These are phyloP conservation scores for maize (Zea mays) DNA, from an alignment of 176 grass and related monocot genomes.

Conservation along the genomic window DNA sequence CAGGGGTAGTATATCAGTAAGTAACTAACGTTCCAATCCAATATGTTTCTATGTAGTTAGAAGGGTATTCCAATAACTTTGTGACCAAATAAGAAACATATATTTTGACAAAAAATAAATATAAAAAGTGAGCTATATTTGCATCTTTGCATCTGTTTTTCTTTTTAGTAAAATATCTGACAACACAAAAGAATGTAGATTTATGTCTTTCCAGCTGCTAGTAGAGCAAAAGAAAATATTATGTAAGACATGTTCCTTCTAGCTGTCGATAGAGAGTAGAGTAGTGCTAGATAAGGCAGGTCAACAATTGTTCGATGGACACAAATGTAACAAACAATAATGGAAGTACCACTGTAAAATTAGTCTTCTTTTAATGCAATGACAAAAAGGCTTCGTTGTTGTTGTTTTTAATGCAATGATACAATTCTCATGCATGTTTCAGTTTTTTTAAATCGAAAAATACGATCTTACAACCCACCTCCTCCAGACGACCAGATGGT, in stretches of 20 bases:
- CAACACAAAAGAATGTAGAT: neutral
- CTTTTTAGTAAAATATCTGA: neutral
- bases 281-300: neutral
- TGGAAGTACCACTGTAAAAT: neutral
- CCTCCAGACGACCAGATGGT: conserved; percentile 82
- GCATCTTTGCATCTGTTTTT: conserved; percentile 1
- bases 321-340: neutral
- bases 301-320: neutral
- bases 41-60: neutral
- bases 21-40: neutral
- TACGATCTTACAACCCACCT: conserved; percentile 50
- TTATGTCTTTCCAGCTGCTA: neutral
- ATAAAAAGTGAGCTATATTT: neutral
- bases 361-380: no score
- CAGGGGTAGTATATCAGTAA: no score
- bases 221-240: conserved; percentile 38
- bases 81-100: neutral
- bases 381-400: no score
- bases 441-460: neutral
- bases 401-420: neutral
- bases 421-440: neutral
- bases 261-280: no score
- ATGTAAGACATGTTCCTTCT: no score
- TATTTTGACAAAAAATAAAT: neutral
- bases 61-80: neutral